A percentile compares a stretch with the other conserved stretches of the same genome.
Conservation (phyloP, 495 filamentous ascomycete genomes). For the Tetracladium marchalianum region DNA sequence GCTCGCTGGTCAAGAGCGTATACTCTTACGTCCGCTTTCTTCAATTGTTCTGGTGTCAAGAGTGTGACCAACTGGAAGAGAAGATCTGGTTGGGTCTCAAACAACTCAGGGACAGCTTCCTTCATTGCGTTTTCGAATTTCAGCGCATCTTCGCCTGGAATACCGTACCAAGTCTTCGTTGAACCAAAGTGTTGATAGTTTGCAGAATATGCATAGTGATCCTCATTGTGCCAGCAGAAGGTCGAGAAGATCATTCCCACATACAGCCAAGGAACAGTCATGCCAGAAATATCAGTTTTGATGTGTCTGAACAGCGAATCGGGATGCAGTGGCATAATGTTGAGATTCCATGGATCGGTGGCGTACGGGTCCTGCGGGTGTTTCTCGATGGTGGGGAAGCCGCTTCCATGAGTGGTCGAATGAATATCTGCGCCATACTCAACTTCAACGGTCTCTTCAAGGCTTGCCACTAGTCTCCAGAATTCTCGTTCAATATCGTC, state of each 20-base stretch:
- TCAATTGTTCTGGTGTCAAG: conserved; percentile 86
- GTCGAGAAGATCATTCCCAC: conserved; percentile 99
- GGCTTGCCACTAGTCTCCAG: conserved; percentile 85
- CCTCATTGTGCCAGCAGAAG: conserved; percentile 99
- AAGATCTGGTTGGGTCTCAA: conserved; percentile 93
- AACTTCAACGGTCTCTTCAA: conserved; percentile 93
- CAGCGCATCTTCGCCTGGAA: conserved; percentile 84
- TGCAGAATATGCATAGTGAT: conserved; percentile 95
- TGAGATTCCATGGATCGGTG: conserved; percentile 91
- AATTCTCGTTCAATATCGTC: conserved; percentile 97
- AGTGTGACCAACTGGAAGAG: conserved; percentile 95
- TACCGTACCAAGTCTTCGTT: conserved; percentile 99
- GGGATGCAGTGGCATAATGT: conserved; percentile 79
- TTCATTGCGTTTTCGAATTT: conserved; percentile 94
- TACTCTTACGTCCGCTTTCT: conserved; percentile 86
- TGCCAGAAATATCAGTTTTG: conserved; percentile 97
- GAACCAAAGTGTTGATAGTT: conserved; percentile 99
- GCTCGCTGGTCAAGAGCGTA: conserved; percentile 91
- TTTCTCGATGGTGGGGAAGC: conserved; percentile 91
- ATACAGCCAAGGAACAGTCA: conserved; percentile 99
- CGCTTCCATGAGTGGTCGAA: conserved; percentile 94
- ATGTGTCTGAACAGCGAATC: conserved; percentile 95
- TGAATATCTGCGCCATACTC: conserved; percentile 99
- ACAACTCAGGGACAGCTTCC: conserved; percentile 89
- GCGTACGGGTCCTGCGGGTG: conserved; percentile 80